Conservation (phyloP, 768 basidiomycete genomes). For the Cytidiella melzeri region DNA sequence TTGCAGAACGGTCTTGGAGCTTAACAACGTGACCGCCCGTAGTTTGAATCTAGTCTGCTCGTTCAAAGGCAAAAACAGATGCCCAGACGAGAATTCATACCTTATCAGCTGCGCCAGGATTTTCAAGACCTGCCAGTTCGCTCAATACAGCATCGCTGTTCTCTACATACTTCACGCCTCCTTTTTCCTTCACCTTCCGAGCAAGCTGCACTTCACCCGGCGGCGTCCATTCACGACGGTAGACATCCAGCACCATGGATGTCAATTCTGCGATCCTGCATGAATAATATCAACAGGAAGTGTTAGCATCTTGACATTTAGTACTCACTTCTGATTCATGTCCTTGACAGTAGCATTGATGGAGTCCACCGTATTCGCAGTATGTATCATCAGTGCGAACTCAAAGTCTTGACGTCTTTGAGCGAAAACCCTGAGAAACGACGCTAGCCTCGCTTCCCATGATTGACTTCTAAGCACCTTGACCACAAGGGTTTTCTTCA, state of each 20-base stretch:
- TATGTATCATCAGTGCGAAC: conserved; percentile 25
- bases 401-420: conserved; percentile 22
- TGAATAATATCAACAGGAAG: neutral
- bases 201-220: conserved; percentile 6
- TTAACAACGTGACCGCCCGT: neutral
- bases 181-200: conserved; percentile 14
- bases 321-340: conserved; percentile 15
- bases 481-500: conserved; percentile 24
- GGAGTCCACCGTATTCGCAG: conserved; percentile 18
- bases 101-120: neutral
- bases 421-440: conserved; percentile 20
- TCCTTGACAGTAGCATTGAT: conserved; percentile 4
- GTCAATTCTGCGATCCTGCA: conserved; percentile 8
- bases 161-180: conserved; percentile 16
- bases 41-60: neutral
- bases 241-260: conserved; percentile 3
- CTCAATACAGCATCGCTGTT: conserved; percentile 15
- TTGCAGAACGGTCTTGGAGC: conserved; percentile 2
- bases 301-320: too few species aligned
- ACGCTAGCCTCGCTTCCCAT: conserved; percentile 25
- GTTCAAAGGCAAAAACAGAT: neutral
- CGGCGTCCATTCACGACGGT: conserved; percentile 11
- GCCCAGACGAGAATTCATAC: neutral
- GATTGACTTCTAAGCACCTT: conserved; percentile 22
- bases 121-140: conserved; percentile 15